These are phyloP conservation scores for Cymbopogon citratus DNA, from an alignment of 176 grass and related monocot genomes.

Conservation along the genomic window DNA sequence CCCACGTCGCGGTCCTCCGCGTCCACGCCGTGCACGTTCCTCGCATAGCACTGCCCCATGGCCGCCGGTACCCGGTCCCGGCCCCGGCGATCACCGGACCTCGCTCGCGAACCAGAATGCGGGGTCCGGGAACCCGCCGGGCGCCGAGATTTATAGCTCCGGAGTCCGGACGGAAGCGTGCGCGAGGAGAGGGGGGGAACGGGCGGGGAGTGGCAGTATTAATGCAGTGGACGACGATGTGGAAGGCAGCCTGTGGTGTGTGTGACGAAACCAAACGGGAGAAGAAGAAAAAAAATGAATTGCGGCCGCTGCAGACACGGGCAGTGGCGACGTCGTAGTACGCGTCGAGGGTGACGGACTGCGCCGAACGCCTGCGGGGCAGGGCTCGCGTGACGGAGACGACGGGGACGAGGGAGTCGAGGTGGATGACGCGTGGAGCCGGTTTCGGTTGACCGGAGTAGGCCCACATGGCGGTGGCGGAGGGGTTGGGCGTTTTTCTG, in stretches of 20 bases:
- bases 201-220: background rate
- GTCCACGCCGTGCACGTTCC: conserved; percentile 47
- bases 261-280: conserved; percentile 25
- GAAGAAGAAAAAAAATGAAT: background rate
- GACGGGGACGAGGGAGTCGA: background rate
- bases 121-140: background rate
- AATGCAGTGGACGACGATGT: conserved; percentile 4
- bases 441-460: accelerated
- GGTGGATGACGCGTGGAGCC: conserved; percentile 9
- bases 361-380: no score
- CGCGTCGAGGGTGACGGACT: background rate
- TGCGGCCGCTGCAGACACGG: background rate
- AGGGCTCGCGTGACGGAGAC: background rate
- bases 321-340: conserved; percentile 24
- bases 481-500: background rate
- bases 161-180: background rate
- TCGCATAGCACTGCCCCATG: conserved; percentile 96
- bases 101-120: conserved; percentile 17
- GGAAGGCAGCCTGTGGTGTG: background rate
- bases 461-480: background rate
- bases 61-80: background rate
- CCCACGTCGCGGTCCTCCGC: conserved; percentile 14
- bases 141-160: conserved; percentile 43
- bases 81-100: conserved; percentile 32
- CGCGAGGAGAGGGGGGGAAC: background rate